These are phyloP conservation scores for Nectriaceae sp. DNA, from an alignment of 2,329 filamentous ascomycete species.

Conservation along the genomic window DNA sequence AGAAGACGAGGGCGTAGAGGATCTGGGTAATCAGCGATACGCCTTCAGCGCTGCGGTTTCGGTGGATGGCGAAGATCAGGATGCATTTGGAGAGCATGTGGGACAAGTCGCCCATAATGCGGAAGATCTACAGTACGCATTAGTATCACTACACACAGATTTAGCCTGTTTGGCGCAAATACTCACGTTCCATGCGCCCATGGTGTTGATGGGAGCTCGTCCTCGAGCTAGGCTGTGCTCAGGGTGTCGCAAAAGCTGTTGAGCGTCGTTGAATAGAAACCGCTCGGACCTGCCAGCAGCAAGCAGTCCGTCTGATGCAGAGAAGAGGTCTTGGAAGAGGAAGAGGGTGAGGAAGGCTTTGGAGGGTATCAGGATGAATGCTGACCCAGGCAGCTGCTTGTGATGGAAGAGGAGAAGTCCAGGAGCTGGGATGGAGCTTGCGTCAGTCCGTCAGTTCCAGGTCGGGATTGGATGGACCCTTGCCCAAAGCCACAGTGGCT, in stretches of 20 bases:
- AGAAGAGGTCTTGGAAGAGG: conserved; percentile 13
- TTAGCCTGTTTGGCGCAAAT: neutral
- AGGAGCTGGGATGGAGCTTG: conserved; percentile 23
- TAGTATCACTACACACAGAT: conserved; percentile 9
- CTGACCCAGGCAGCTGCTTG: neutral
- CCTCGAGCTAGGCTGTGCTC: conserved; percentile 6
- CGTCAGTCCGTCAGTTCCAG: conserved; percentile 20
- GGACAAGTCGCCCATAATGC: conserved; percentile 79
- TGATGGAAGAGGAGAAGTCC: conserved; percentile 18
- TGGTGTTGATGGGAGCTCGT: conserved; percentile 29
- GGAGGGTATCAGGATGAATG: neutral
- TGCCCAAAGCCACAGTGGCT: conserved; percentile 17
- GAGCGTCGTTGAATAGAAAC: conserved; percentile 11
- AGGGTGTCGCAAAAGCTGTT: neutral
- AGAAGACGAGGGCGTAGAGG: conserved; percentile 84
- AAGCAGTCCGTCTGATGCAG: neutral
- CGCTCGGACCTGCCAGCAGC: conserved; percentile 11
- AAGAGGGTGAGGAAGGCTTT: conserved; percentile 3
- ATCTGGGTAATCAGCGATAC: conserved; percentile 90
- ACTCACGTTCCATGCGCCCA: conserved; percentile 45
- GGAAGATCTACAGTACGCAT: conserved; percentile 58
- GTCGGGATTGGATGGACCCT: neutral
- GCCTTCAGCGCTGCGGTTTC: conserved; percentile 84
- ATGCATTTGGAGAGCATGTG: conserved; percentile 88
- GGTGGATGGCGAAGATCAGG: conserved; percentile 86